A percentile compares a stretch with the other conserved stretches of the same genome.
These are phyloP conservation scores for Neophaeococcomyces mojaviensis DNA, from an alignment of 2,329 filamentous ascomycete species.

Conservation along the genomic window DNA sequence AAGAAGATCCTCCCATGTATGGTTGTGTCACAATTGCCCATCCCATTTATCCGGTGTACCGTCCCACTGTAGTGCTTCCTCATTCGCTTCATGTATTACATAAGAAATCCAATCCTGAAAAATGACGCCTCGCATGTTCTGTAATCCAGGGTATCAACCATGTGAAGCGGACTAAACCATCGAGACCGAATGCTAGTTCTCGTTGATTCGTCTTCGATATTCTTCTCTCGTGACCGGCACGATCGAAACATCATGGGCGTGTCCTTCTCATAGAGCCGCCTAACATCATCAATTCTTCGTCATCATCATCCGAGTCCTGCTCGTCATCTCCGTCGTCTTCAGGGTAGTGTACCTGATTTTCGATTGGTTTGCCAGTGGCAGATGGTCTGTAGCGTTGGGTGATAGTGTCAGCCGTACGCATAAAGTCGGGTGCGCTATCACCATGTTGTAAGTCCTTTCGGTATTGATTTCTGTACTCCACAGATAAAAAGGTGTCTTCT, in stretches of 20 bases:
- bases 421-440: constrained; percentile 18
- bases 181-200: background rate
- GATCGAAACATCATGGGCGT: background rate
- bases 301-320: constrained; percentile 19
- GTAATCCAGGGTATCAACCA: too few relatives aligned
- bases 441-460: constrained; percentile 1
- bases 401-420: constrained; percentile 22
- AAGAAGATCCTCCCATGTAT: too few relatives aligned
- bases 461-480: constrained; percentile 10
- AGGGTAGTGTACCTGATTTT: constrained; percentile 13
- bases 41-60: too few relatives aligned
- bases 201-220: background rate
- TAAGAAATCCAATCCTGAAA: too few relatives aligned
- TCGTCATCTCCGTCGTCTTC: constrained; percentile 15
- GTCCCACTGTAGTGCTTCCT: too few relatives aligned
- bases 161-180: too few relatives aligned
- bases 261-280: constrained; percentile 13
- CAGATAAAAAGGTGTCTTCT: constrained; percentile 34
- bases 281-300: constrained; percentile 17
- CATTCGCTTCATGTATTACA: too few relatives aligned
- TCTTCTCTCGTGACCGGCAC: constrained; percentile 3
- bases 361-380: constrained; percentile 13
- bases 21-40: too few relatives aligned
- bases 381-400: constrained; percentile 16
- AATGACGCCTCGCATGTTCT: too few relatives aligned